These are phyloP conservation scores for Leucogyrophana mollusca DNA, from an alignment of 768 basidiomycete species.

Conservation along the genomic window DNA sequence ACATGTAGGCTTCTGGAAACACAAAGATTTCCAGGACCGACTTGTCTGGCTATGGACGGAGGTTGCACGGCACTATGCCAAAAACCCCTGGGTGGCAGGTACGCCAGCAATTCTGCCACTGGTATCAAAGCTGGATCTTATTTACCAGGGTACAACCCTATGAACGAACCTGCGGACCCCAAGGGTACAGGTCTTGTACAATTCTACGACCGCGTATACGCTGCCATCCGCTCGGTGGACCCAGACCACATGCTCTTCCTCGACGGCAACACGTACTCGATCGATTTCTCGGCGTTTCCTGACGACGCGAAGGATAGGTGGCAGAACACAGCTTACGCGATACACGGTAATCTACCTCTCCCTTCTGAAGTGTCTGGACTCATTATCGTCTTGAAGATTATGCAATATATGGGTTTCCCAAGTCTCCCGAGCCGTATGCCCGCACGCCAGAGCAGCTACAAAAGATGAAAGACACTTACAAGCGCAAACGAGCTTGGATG, in stretches of 20 bases:
- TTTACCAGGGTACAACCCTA: conserved; percentile 38
- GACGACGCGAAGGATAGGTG: conserved; percentile 26
- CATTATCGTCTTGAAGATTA: conserved; percentile 38
- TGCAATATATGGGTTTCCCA: conserved; percentile 37
- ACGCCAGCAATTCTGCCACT: no score
- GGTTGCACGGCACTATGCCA: conserved; percentile 40
- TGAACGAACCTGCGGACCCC: conserved; percentile 45
- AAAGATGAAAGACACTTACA: conserved; percentile 25
- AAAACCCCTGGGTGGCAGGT: conserved; percentile 41
- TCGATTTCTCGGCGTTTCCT: conserved; percentile 28
- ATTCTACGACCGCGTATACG: conserved; percentile 39
- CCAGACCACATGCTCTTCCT: conserved; percentile 42
- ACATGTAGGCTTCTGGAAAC: conserved; percentile 33
- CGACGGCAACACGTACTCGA: conserved; percentile 42
- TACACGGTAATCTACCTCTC: conserved; percentile 2
- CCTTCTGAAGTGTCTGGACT: background rate
- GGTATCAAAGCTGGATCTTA: no score
- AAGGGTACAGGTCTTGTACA: conserved; percentile 31
- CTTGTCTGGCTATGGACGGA: conserved; percentile 39
- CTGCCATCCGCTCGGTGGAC: conserved; percentile 40
- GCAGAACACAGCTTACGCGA: conserved; percentile 32
- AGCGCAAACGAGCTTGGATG: conserved; percentile 39
- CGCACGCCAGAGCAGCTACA: conserved; percentile 26
- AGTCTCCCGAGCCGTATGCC: conserved; percentile 28
- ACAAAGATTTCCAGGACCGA: conserved; percentile 44